A percentile compares a stretch with the other conserved stretches of the same genome.
Conservation (phyloP, 805 yeast species). For the Sungouiozyma intestinalis region DNA sequence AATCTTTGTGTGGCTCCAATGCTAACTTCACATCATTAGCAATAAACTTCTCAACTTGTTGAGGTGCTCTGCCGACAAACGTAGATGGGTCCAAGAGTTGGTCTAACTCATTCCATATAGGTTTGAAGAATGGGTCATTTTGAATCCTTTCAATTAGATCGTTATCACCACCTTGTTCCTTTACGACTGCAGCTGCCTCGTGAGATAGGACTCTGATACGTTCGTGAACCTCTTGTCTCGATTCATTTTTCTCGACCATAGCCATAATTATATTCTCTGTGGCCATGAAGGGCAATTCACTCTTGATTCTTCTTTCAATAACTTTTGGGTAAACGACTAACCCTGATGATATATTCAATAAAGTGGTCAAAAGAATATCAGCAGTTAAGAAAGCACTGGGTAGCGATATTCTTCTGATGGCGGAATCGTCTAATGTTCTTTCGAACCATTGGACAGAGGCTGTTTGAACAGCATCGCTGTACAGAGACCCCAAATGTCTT, state of each 20-base stretch:
- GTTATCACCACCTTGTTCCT: constrained; percentile 97
- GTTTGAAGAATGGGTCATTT: constrained; percentile 70
- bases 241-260: constrained; percentile 96
- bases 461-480: constrained; percentile 90
- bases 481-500: constrained; percentile 86
- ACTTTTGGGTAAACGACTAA: constrained; percentile 98
- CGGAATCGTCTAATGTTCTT: constrained; percentile 96
- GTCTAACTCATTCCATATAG: constrained; percentile 80
- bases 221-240: constrained; percentile 98
- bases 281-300: constrained; percentile 98
- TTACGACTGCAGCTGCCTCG: constrained; percentile 94
- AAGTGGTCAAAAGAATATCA: constrained; percentile 81
- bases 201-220: constrained; percentile 93
- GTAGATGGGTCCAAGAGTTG: constrained; percentile 79
- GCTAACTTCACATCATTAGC: constrained; percentile 77
- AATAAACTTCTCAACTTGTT: constrained; percentile 91
- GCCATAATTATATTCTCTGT: constrained; percentile 99
- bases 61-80: constrained; percentile 96
- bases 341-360: constrained; percentile 87
- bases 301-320: constrained; percentile 86
- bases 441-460: constrained; percentile 99
- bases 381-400: constrained; percentile 96
- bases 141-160: constrained; percentile 85
- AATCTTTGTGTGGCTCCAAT: constrained; percentile 50
- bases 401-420: constrained; percentile 91